Percentiles rank a stretch among this genome's conserved stretches.
Conservation (phyloP, 768 basidiomycete species). For the Tricholoma saponaceum region DNA sequence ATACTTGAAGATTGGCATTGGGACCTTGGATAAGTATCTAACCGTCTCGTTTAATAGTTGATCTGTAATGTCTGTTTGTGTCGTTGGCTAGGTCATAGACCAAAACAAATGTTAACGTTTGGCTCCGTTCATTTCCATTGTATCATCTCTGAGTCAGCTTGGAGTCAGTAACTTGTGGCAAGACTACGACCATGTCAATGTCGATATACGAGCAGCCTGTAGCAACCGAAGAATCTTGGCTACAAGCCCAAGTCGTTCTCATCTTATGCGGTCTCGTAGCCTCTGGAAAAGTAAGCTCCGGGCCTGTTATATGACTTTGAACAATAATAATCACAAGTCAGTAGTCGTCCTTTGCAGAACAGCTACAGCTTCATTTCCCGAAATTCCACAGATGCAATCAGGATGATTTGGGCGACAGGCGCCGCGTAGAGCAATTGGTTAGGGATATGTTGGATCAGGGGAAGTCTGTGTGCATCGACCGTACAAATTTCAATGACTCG, state of each 20-base stretch:
- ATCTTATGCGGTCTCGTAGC: constrained; percentile 74
- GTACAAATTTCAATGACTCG: constrained; percentile 70
- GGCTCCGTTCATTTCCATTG: too few species aligned
- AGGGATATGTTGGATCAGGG: constrained; percentile 48
- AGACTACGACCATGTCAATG: background rate
- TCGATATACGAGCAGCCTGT: background rate
- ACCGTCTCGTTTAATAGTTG: constrained; percentile 12
- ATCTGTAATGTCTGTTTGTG: constrained; percentile 5
- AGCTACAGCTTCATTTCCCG: constrained; percentile 59
- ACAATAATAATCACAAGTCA: constrained; percentile 1
- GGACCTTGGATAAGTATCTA: constrained; percentile 7
- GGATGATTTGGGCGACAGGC: constrained; percentile 71
- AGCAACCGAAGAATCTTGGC: constrained; percentile 16
- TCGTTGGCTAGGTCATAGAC: background rate
- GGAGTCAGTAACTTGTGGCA: too few species aligned
- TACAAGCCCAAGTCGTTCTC: constrained; percentile 49
- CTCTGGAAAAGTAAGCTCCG: constrained; percentile 60
- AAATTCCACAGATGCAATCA: constrained; percentile 71
- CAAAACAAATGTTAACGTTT: background rate
- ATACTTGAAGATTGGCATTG: constrained; percentile 2
- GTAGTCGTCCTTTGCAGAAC: constrained; percentile 67
- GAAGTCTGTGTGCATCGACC: constrained; percentile 74
- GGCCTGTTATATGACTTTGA: background rate
- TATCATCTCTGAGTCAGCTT: too few species aligned
- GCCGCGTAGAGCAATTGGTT: constrained; percentile 59